Evolutionary conservation across 257 asterid genomes (phyloP).

Genomic region (Nicotiana tomentosiformis): DNA sequence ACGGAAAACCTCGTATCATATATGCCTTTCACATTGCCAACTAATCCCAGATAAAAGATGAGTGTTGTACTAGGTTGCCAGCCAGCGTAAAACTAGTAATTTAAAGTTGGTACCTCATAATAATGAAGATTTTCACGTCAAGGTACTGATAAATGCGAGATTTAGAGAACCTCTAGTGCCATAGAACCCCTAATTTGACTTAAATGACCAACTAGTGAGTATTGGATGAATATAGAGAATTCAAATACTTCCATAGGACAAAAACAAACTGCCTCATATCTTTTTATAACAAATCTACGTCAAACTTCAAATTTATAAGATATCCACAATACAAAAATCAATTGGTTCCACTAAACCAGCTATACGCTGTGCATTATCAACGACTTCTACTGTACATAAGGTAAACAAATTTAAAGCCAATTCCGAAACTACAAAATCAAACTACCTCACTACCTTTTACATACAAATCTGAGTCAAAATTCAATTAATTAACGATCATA

Average conservation of each 20-base stretch:
- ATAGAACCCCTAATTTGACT: not conserved
- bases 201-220: not conserved
- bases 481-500: not conserved
- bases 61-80: not conserved
- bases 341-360: not conserved
- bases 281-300: not conserved
- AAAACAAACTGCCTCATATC: not conserved
- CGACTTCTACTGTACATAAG: not conserved
- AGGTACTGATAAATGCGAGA: not conserved
- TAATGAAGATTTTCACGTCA: not conserved
- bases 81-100: not conserved
- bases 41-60: not conserved
- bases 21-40: not conserved
- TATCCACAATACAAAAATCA: not conserved
- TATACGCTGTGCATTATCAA: not conserved
- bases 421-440: not conserved
- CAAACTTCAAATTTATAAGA: not conserved
- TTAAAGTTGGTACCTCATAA: not conserved
- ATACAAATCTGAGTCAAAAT: not conserved
- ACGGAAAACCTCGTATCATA: not conserved
- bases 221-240: not conserved
- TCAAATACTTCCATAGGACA: not conserved
- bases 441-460: not conserved
- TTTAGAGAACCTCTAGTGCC: not conserved
- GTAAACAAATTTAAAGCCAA: not conserved